Evolutionary conservation across 2,329 filamentous ascomycete species (phyloP), one percentile per base, ranked within the genome.

Genomic region (Chaetomiaceae sp.): DNA sequence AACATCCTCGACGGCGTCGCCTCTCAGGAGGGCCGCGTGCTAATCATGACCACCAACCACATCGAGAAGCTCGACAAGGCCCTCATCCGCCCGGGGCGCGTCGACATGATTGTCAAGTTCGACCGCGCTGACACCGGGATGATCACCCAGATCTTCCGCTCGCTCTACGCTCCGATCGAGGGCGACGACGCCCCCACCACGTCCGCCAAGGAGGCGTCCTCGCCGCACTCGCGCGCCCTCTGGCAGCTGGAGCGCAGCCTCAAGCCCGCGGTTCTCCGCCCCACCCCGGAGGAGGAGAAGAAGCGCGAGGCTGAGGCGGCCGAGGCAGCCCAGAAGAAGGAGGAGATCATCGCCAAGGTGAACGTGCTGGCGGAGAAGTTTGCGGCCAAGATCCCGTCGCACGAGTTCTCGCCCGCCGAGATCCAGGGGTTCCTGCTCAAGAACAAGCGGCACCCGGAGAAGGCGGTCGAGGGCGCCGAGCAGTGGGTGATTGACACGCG

Each of bases 1-100:
- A 94, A 94, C 68, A 86, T 88, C 42, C 84, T 94, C 36, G 88
- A 95, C 61, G 87, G 89, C 34, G 81, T 84, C 6, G 80, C 80
- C 16, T 82, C 80, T 8, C 79, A 83, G 57, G 81, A 85, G 62
- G 80, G 81, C 6, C 76, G 80, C n/a, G 73, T 84, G 5, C 73
- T 84, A 13, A 77, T 84, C 65, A 84, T 84, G 81, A 84, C 81
- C 2, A 84, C 81, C n/a, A 84, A 84, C 60, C 79, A 83, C 64
- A 49, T 81, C 0, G 79, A 84, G 57, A 80, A 80, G 62, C 73
- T 84, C 8, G 81, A 84, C 69, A 77, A 78, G 57, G 82, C 82
- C 0, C 72, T 85, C 16, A 82, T 84, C 57, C 80, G 82, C 0
- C 81, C 81, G 0, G 82, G 81, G 1, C 77, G 82, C 5, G 74